These are phyloP conservation scores for Exophiala phaeomuriformis DNA, from an alignment of 2,329 filamentous ascomycete species.

Conservation along the genomic window DNA sequence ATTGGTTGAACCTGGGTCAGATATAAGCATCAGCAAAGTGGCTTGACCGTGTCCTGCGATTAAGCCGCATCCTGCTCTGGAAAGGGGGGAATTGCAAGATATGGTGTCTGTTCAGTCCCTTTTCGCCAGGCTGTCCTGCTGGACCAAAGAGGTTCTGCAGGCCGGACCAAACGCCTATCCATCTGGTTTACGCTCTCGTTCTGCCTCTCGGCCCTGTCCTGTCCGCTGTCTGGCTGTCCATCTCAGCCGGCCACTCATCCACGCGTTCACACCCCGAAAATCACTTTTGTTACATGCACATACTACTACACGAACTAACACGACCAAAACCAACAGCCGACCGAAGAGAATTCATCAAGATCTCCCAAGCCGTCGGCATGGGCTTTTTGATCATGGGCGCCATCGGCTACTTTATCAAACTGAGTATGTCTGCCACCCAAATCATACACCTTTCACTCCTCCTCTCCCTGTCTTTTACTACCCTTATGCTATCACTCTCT, in stretches of 20 bases:
- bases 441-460: not conserved
- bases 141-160: too few species aligned
- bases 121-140: too few species aligned
- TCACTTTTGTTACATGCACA: constrained; percentile 22
- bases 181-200: too few species aligned
- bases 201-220: not conserved
- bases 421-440: constrained; percentile 40
- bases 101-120: too few species aligned
- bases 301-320: not conserved
- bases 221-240: not conserved
- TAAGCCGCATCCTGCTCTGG: too few species aligned
- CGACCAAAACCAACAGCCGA: constrained; percentile 39
- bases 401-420: constrained; percentile 54
- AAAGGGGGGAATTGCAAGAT: too few species aligned
- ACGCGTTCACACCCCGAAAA: not conserved
- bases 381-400: constrained; percentile 55
- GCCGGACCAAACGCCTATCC: too few species aligned
- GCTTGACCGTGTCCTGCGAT: too few species aligned
- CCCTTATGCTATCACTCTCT: not conserved
- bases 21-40: too few species aligned
- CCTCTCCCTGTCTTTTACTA: too few species aligned
- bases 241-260: not conserved
- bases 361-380: constrained; percentile 54
- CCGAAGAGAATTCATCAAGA: constrained; percentile 54
- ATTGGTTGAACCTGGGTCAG: too few species aligned